A percentile compares a stretch with the other conserved stretches of the same genome.
Evolutionary conservation across 805 yeast species (phyloP).

Genomic region (Wickerhamomyces chaumierensis): DNA sequence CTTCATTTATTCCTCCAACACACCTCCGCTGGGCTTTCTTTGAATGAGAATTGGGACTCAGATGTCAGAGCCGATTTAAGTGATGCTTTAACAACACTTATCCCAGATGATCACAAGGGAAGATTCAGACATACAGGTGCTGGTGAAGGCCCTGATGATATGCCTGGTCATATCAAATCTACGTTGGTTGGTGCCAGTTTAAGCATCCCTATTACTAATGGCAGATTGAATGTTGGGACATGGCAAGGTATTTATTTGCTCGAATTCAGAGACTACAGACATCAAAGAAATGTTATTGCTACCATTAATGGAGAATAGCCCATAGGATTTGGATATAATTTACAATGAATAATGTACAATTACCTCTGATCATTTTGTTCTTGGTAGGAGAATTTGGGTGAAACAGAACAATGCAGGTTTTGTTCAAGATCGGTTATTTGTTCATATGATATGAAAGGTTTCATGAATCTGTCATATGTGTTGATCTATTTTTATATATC

Average conservation of each 20-base stretch:
- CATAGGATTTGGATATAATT: background rate
- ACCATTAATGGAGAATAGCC: slow-evolving; percentile 52
- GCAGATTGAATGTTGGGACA: slow-evolving; percentile 60
- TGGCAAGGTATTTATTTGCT: slow-evolving; percentile 80
- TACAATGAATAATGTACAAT: too few species aligned
- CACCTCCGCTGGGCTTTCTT: slow-evolving; percentile 66
- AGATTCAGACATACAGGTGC: slow-evolving; percentile 21
- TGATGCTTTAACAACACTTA: slow-evolving; percentile 48
- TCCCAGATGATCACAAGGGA: slow-evolving; percentile 43
- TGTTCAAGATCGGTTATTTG: too few species aligned
- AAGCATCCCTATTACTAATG: slow-evolving; percentile 59
- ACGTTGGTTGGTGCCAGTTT: slow-evolving; percentile 52
- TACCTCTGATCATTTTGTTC: too few species aligned
- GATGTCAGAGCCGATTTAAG: slow-evolving; percentile 66
- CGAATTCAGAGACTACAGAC: slow-evolving; percentile 59
- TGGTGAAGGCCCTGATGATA: slow-evolving; percentile 77
- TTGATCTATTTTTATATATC: slow-evolving; percentile 11
- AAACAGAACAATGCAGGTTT: too few species aligned
- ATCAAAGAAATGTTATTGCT: slow-evolving; percentile 57
- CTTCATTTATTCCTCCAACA: slow-evolving; percentile 64
- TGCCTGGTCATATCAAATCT: slow-evolving; percentile 73
- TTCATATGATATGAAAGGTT: too few species aligned
- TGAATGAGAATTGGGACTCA: slow-evolving; percentile 74
- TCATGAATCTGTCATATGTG: too few species aligned
- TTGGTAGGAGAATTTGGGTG: too few species aligned